Evolutionary conservation across 257 asterid genomes (phyloP), one percentile per base, ranked within the genome.

Genomic region (Gentiana macrophylla): DNA sequence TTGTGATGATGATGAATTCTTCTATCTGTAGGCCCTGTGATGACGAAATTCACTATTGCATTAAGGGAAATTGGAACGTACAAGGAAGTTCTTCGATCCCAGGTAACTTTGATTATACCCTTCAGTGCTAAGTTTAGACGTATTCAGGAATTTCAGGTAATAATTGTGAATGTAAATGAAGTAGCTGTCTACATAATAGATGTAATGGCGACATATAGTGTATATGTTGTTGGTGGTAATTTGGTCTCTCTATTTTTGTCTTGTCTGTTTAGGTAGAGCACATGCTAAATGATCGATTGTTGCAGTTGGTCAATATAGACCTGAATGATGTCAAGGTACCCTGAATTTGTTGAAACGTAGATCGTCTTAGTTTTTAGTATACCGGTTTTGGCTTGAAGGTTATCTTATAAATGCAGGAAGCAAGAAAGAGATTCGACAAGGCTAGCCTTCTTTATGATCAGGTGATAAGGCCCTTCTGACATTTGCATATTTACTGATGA

Each of bases 21-120:
- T 52, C 24, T 64, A 53, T 55, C 67, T 80, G 72, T 76, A 93
- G 99, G 97, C 47, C 96, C 97, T 67, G 96, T 89, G 48, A 93
- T 93, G 97, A 86, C 99, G 60, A 93, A 93, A 77, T 85, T 93
- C 63, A 93, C 99, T 41, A 93, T 93, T 66, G 99, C 99, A 35
- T 79, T 93, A 78, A 80, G 97, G 79, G 99, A 93, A 77, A 93
- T 93, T 41, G 99, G 99, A 57, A 93, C 95, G 11, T 93, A 93
- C 70, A 93, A 93, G 74, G 97, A 93, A 84, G 99, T 93, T 72
- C 97, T 93, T 74, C 84, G 99, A 73, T 93, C 99, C 59, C 99
- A 93, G 96, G 99, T 93, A 67, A 61, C 41, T 72, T 44, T 61
- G 52, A 46, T 52, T 49, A 24, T 47, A 4, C 53, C 45, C 48